phyloP scores from a whole-genome alignment of 2,329 filamentous ascomycete species.

The Alternaria infectoria region DNA sequence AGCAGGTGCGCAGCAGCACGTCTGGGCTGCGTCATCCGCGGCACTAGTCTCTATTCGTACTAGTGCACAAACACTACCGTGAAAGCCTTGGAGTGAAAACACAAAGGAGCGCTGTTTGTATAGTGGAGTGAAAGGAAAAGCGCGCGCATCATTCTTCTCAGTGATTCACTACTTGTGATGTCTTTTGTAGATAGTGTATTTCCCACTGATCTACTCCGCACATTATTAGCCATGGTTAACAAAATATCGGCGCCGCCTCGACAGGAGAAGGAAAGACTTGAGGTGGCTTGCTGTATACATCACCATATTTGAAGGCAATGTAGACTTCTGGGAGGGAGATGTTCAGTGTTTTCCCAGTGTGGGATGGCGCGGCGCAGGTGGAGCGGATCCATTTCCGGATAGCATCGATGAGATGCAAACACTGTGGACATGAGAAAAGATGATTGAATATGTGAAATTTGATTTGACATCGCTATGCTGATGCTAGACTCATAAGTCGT shows the following conservation, averaged over 20 bases:
- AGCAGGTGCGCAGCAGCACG: background rate
- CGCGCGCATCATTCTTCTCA: background rate
- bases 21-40: background rate
- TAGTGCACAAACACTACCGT: background rate
- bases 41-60: background rate
- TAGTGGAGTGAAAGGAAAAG: background rate
- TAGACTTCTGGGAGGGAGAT: background rate
- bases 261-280: background rate
- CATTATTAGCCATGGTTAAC: background rate
- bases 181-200: background rate
- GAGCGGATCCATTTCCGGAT: background rate
- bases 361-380: background rate
- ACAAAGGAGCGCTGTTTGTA: background rate
- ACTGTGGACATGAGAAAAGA: background rate
- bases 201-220: background rate
- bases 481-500: slow-evolving; percentile 8
- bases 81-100: background rate
- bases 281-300: background rate
- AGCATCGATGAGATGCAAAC: background rate
- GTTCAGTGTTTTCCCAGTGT: background rate
- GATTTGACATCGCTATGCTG: slow-evolving; percentile 3
- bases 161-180: too few species aligned
- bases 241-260: too few species aligned
- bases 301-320: background rate
- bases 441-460: background rate